These are phyloP conservation scores for Sordariomycetes sp. DNA, from an alignment of 2,329 filamentous ascomycete genomes.

Conservation along the genomic window DNA sequence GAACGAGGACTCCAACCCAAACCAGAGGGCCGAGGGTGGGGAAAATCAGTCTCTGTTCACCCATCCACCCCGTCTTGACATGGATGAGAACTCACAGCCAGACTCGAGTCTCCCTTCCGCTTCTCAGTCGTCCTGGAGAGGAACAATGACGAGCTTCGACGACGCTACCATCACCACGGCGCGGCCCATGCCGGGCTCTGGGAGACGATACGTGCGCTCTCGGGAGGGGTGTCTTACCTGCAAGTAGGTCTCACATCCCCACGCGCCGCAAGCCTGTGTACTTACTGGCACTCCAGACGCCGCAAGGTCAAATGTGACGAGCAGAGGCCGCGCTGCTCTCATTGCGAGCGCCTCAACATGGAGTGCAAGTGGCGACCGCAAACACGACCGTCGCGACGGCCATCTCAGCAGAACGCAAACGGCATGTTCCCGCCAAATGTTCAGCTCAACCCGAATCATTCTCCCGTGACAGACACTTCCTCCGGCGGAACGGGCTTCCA, in stretches of 20 bases:
- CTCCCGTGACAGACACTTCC: neutral
- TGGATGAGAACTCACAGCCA: neutral
- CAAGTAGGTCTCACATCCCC: slow-evolving; percentile 19
- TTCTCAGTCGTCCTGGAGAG: neutral
- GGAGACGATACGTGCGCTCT: slow-evolving; percentile 1
- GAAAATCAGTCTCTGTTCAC: neutral
- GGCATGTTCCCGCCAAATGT: neutral
- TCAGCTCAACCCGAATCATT: neutral
- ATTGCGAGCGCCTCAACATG: slow-evolving; percentile 8
- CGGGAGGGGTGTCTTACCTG: slow-evolving; percentile 29
- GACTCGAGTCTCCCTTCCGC: neutral
- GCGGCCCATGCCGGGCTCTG: neutral
- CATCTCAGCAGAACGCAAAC: neutral
- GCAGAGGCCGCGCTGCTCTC: slow-evolving; percentile 6
- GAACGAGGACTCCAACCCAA: neutral
- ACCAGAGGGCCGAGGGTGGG: neutral
- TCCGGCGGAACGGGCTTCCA: neutral
- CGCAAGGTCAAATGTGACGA: slow-evolving; percentile 8
- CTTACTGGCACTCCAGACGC: slow-evolving; percentile 10
- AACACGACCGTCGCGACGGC: neutral
- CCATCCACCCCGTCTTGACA: neutral
- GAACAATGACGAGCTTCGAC: neutral
- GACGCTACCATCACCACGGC: too few relatives aligned
- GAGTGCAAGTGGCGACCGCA: slow-evolving; percentile 25
- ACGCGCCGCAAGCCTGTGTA: neutral